phyloP scores from a whole-genome alignment of 257 asterid genomes.

The Solanum etuberosum region DNA sequence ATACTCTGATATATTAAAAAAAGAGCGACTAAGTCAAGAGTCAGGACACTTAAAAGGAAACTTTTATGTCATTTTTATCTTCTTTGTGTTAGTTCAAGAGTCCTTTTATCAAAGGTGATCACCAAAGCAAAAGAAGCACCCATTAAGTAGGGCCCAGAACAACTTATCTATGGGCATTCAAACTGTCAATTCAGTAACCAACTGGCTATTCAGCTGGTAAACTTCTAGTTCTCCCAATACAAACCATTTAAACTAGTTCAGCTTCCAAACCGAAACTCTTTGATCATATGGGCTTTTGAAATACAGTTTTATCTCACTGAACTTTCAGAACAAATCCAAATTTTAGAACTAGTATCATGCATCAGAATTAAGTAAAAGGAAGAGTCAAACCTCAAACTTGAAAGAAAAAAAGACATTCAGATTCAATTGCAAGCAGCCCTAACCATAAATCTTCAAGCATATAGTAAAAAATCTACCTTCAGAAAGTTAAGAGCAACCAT shows the following conservation, averaged over 20 bases:
- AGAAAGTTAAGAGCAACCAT: not conserved
- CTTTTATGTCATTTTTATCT: not conserved
- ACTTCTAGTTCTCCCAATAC: not conserved
- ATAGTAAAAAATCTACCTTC: not conserved
- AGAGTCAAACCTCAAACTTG: not conserved
- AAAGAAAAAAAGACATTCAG: not conserved
- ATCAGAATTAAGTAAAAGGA: not conserved
- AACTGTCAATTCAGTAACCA: not conserved
- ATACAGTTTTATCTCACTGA: not conserved
- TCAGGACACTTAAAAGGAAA: not conserved
- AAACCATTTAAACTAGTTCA: not conserved
- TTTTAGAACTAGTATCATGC: not conserved
- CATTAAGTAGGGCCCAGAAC: not conserved
- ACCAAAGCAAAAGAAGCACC: not conserved
- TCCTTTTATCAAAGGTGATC: not conserved
- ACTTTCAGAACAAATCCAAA: not conserved
- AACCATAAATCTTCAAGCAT: not conserved
- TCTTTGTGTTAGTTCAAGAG: not conserved
- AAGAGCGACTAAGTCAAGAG: not conserved
- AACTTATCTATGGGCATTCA: not conserved
- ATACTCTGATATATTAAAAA: not conserved
- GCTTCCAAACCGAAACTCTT: not conserved
- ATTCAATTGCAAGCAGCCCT: not conserved
- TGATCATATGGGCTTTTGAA: not conserved
- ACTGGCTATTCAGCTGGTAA: not conserved